Evolutionary conservation across 768 basidiomycete species (phyloP).

Genomic region (Suillus subaureus): DNA sequence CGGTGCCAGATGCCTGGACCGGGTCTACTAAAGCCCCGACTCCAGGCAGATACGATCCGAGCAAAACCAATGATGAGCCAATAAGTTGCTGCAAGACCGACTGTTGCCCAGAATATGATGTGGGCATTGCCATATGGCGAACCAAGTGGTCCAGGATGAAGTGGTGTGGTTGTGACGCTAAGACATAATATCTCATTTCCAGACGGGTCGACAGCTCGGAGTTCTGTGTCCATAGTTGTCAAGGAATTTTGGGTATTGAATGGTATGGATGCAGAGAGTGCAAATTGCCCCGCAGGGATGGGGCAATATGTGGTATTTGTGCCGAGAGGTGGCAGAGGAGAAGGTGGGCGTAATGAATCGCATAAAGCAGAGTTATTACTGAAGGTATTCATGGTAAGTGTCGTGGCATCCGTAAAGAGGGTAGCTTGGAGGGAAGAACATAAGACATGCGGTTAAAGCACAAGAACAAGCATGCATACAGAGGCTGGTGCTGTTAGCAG

Average conservation of each 20-base stretch:
- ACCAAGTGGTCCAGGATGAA: conserved; percentile 55
- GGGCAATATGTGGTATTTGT: conserved; percentile 67
- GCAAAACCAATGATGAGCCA: conserved; percentile 83
- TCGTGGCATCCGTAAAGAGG: conserved; percentile 79
- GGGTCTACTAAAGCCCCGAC: conserved; percentile 60
- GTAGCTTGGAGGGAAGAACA: conserved; percentile 57
- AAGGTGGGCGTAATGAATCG: conserved; percentile 73
- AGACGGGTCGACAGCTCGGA: conserved; percentile 88
- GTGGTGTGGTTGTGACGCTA: conserved; percentile 76
- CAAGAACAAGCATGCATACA: conserved; percentile 45
- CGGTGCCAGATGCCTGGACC: conserved; percentile 67
- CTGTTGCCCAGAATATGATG: conserved; percentile 73
- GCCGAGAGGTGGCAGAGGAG: conserved; percentile 56
- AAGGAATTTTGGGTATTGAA: conserved; percentile 68
- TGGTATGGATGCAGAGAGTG: conserved; percentile 74
- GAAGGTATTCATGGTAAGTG: conserved; percentile 78
- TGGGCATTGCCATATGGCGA: conserved; percentile 67
- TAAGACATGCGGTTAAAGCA: conserved; percentile 11
- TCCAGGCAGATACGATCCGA: conserved; percentile 84
- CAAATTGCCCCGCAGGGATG: conserved; percentile 76
- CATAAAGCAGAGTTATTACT: conserved; percentile 78
- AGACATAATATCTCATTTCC: conserved; percentile 83
- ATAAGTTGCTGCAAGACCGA: conserved; percentile 75
- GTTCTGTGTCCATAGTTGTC: conserved; percentile 79
- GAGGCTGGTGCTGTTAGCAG: conserved; percentile 63